Evolutionary conservation across 2,329 filamentous ascomycete genomes (phyloP), one percentile per base, ranked within the genome.

Genomic region (Daldinia eschscholtzii): DNA sequence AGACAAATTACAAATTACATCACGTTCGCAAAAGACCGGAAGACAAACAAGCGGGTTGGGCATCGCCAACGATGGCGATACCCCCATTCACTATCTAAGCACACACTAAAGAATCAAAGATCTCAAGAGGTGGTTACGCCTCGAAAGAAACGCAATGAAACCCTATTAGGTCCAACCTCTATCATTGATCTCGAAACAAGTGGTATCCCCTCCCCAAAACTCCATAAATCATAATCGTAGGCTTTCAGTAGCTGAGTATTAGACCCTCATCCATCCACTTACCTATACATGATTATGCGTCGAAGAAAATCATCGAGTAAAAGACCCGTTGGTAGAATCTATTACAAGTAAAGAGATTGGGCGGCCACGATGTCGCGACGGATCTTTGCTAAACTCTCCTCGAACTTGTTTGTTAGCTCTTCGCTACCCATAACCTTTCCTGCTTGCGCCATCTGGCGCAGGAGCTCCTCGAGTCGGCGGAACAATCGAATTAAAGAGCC

Each of bases 351-450:
- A 80, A 98, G 84, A 75, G 92, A 97, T 84, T 98, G 94, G 55
- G 95, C 93, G 26, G 95, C 94, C 66, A 99, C 95, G 79, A 99
- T 94, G 79, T 98, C 96, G 76, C 96, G 88, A 80, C 93, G 89
- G 61, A 98, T 92, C 87, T 97, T 96, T 65, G 87, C 86, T 74
- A 99, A 83, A 69, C 93, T 92, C 73, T 90, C 88, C 77, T 97
- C 94, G 78, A 99, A 99, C 83, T 97, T 98, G 78, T 91, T 88
- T 77, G 94, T 92, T 64, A 99, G 84, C 76, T 98, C 96, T 68
- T 97, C 93, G 79, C 92, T 98, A 76, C 96, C 96, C 96, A 99
- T 99, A 70, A 98, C 95, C 83, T 98, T 98, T 72, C 93, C 89
- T 26, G 95, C 96, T 82, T 98, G 93, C 15, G 92, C 95, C 88